Evolutionary conservation across 306 rosid species (phyloP), one percentile per base, ranked within the genome.

Genomic region (Glycyrrhiza uralensis): DNA sequence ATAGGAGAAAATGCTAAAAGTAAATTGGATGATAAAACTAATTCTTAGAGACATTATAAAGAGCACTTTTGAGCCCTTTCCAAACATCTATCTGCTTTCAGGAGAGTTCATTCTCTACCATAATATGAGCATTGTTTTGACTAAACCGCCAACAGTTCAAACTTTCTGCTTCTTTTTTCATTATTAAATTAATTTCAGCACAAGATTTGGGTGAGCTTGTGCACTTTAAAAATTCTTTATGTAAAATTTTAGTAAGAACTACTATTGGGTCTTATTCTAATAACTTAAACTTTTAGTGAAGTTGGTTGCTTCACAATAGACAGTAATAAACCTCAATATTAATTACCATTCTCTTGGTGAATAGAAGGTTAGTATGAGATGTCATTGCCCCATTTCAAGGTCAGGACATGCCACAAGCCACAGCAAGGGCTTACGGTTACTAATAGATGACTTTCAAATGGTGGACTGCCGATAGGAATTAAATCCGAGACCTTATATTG

Each of bases 291-390:
- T 38, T 33, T 60, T 59, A 32, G 39, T 5, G 23, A 23, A 28
- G 9, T 55, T 74, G 65, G 56, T 74, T 64, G 72, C 24, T 75
- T 38, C 15, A 65, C 28, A 24, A 19, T 18, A 30, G 74, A 42
- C 19, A 20, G 33, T 20, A 46, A 57, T 35, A 14, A 67, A 52
- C 47, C 47, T 50, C 46, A 36, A 62, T 13, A 35, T 74, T 23
- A 39, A 15, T 46, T 29, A 29, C 32, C 26, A n/a, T 63, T 50
- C 49, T 51, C 63, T 39, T 74, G 20, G 23, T 14, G 66, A 61
- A 22, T 46, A 28, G 20, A 59, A 58, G 42, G 56, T 28, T 30
- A 38, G 57, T 38, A 35, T 45, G 44, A 39, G 51, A 19, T 59
- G 22, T 28, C 11, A 22, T 35, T 55, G 64, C 32, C n/a, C 23